Percentiles rank a stretch among this genome's conserved stretches.
Conservation (phyloP, 805 yeast species). For the Candida andamanensis region DNA sequence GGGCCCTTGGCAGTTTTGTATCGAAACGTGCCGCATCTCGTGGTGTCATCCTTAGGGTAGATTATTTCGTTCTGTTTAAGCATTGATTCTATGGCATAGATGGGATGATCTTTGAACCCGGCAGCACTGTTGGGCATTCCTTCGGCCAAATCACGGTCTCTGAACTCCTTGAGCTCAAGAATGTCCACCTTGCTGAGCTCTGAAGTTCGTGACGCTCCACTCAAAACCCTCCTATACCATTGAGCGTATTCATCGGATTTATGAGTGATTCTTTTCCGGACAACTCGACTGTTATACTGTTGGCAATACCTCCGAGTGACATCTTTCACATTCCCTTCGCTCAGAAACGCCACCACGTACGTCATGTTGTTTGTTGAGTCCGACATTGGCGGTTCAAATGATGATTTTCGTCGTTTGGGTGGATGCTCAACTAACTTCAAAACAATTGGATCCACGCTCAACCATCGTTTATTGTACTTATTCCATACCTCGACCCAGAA, state of each 20-base stretch:
- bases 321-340: constrained; percentile 62
- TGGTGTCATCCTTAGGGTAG: constrained; percentile 50
- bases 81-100: constrained; percentile 75
- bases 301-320: constrained; percentile 80
- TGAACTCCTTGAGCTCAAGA: constrained; percentile 57
- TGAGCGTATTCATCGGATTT: constrained; percentile 47
- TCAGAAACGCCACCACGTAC: constrained; percentile 77
- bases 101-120: constrained; percentile 84
- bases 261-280: constrained; percentile 63
- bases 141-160: constrained; percentile 60
- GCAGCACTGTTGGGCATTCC: constrained; percentile 83
- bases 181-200: constrained; percentile 29
- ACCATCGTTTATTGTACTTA: constrained; percentile 62
- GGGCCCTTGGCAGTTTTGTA: constrained; percentile 30
- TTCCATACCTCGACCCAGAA: constrained; percentile 98
- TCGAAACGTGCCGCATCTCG: constrained; percentile 65
- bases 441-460: constrained; percentile 79
- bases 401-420: constrained; percentile 45
- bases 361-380: constrained; percentile 55
- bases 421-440: constrained; percentile 59
- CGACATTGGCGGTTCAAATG: constrained; percentile 67
- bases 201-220: constrained; percentile 16
- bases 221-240: constrained; percentile 57
- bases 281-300: constrained; percentile 64
- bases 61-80: constrained; percentile 68